Conservation (phyloP, 2,329 filamentous ascomycete species). For the Cyphellophora attinorum region DNA sequence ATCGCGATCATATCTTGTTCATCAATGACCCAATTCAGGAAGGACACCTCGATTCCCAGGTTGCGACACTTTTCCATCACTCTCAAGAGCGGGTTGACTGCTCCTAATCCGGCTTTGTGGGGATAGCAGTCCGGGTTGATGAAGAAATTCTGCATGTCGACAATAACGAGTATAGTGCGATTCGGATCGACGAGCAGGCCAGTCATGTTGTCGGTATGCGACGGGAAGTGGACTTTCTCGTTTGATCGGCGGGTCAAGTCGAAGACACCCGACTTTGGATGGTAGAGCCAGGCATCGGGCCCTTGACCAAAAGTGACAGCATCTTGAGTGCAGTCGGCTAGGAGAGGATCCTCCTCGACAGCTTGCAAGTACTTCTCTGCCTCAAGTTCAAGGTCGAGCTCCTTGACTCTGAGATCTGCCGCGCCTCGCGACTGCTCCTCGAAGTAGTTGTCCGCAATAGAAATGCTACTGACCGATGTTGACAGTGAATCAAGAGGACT, state of each 20-base stretch:
- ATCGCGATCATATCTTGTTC: background rate
- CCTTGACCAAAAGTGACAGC: background rate
- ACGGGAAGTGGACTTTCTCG: background rate
- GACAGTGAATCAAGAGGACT: background rate
- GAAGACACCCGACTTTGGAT: background rate
- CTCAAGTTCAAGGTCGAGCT: too few species aligned
- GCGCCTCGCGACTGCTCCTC: too few species aligned
- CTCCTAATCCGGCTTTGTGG: background rate
- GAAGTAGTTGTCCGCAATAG: too few species aligned
- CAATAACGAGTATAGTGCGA: background rate
- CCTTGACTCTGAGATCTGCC: too few species aligned
- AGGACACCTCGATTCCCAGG: background rate
- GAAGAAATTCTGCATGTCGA: constrained; percentile 1
- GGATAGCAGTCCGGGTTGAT: background rate
- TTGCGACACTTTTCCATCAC: background rate
- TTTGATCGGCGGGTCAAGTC: background rate
- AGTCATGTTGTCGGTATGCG: background rate
- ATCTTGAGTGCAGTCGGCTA: too few species aligned
- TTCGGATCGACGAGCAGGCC: background rate
- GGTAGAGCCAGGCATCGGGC: background rate
- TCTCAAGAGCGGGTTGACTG: background rate
- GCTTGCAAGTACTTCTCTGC: too few species aligned
- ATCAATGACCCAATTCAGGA: background rate
- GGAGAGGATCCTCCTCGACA: too few species aligned
- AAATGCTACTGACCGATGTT: background rate